Evolutionary conservation across 768 basidiomycete genomes (phyloP).

Genomic region (Mycena amicta): DNA sequence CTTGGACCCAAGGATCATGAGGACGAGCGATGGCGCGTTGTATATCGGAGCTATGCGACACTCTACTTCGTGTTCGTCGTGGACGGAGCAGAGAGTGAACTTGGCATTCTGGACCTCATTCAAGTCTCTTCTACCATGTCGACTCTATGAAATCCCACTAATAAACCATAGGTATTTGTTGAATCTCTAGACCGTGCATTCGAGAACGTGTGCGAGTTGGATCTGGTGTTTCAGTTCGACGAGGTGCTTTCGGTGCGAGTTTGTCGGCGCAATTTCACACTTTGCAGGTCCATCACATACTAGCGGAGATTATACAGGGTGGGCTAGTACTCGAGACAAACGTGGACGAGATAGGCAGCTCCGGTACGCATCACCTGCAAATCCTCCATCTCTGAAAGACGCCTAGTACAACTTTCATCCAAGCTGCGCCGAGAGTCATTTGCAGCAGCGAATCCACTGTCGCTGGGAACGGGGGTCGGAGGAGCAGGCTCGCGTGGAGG

Average conservation of each 20-base stretch:
- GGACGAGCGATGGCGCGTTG: constrained; percentile 77
- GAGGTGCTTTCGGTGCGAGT: constrained; percentile 61
- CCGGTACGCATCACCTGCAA: constrained; percentile 49
- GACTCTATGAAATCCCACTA: no score
- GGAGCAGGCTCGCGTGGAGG: constrained; percentile 64
- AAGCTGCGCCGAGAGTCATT: constrained; percentile 79
- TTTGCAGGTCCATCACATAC: constrained; percentile 87
- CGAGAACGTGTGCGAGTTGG: constrained; percentile 97
- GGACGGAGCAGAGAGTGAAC: constrained; percentile 93
- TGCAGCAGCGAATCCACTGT: constrained; percentile 79
- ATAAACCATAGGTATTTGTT: constrained; percentile 88
- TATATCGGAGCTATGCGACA: constrained; percentile 95
- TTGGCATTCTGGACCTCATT: constrained; percentile 94
- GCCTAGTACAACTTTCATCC: constrained; percentile 66
- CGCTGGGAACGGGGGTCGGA: constrained; percentile 61
- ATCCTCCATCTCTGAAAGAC: constrained; percentile 1
- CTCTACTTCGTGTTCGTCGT: constrained; percentile 97
- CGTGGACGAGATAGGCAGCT: constrained; percentile 77
- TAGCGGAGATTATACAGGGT: constrained; percentile 95
- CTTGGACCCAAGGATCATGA: constrained; percentile 57
- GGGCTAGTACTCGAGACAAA: constrained; percentile 96
- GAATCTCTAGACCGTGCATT: constrained; percentile 95
- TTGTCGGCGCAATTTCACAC: constrained; percentile 3
- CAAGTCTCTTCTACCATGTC: constrained; percentile 70
- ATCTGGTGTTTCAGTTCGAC: constrained; percentile 98